Evolutionary conservation across 805 yeast species (phyloP), one percentile per base, ranked within the genome.

Genomic region (Yarrowia porcina): DNA sequence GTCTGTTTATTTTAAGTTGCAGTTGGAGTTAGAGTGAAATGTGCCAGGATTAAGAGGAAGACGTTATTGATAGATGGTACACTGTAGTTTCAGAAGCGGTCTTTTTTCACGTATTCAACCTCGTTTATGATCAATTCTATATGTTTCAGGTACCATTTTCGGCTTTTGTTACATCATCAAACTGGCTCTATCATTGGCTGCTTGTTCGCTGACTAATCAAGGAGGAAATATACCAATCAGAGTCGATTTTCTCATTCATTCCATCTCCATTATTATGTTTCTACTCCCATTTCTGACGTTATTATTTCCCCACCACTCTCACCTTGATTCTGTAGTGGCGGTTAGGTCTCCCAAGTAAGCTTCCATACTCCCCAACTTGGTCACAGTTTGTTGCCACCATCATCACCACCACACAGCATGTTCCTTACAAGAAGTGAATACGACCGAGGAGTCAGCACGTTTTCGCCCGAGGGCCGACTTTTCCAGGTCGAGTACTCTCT

Each of bases 361-460:
- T 49, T 33, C 56, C 28, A 45, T 18, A 30, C 50, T 20, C 57
- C 41, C 41, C 59, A 52, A 35, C 30, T 52, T 54, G 47, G 15
- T 27, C 63, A 35, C 18, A 32, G 52, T 56, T 50, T 50, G 32
- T 39, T 33, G 35, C 54, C 50, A 56, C 47, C 52, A 62, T 32
- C 38, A 62, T 28, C 42, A 49, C 56, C 56, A 47, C 64, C 18
- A 33, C 41, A 23, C 61, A 66, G 64, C 61, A 94, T 94, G 99
- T 94, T 94, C 77, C 83, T 94, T 69, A 94, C 99, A n/a, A 88
- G 99, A 86, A 89, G 96, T 78, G 99, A 94, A 80, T 94, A 94
- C 76, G 99, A 94, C 74, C 88, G 99, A 76, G 99, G 99, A 67
- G 99, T 94, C 56, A 88, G 96, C 72, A 96, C 99, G 9, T 94